These are phyloP conservation scores for Earliella scabrosa DNA, from an alignment of 1,284 basidiomycete species.

Conservation along the genomic window DNA sequence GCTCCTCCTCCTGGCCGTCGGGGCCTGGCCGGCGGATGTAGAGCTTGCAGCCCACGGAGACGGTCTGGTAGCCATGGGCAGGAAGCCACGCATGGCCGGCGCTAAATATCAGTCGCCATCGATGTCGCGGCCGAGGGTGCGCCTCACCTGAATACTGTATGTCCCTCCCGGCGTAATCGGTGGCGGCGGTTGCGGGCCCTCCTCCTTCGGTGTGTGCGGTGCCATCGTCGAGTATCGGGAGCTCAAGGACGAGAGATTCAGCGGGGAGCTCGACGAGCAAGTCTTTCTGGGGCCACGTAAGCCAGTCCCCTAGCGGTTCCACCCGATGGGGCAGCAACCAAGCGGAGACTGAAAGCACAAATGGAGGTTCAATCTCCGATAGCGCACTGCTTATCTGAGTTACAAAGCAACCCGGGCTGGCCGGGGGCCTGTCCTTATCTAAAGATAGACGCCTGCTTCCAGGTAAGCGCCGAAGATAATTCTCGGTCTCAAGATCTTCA, in stretches of 20 bases:
- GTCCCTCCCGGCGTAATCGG: slow-evolving; percentile 75
- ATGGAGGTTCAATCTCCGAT: background rate
- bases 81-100: slow-evolving; percentile 25
- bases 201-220: slow-evolving; percentile 38
- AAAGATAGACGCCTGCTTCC: background rate
- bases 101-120: slow-evolving; percentile 33
- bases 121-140: slow-evolving; percentile 9
- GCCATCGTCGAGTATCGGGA: slow-evolving; percentile 20
- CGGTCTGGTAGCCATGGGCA: slow-evolving; percentile 54
- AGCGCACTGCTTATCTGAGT: background rate
- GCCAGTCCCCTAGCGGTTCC: background rate
- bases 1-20: slow-evolving; percentile 80
- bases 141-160: slow-evolving; percentile 73
- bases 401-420: background rate
- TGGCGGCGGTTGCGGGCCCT: slow-evolving; percentile 56
- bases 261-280: background rate
- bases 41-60: slow-evolving; percentile 92
- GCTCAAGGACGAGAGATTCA: slow-evolving; percentile 4
- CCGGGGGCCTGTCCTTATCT: background rate
- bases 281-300: slow-evolving; percentile 7
- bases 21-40: slow-evolving; percentile 82
- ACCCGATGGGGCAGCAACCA: background rate
- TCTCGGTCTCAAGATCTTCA: background rate
- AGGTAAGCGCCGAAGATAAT: background rate
- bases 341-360: background rate